Conservation (phyloP, 2,329 filamentous ascomycete genomes). For the Xylariales sp. region DNA sequence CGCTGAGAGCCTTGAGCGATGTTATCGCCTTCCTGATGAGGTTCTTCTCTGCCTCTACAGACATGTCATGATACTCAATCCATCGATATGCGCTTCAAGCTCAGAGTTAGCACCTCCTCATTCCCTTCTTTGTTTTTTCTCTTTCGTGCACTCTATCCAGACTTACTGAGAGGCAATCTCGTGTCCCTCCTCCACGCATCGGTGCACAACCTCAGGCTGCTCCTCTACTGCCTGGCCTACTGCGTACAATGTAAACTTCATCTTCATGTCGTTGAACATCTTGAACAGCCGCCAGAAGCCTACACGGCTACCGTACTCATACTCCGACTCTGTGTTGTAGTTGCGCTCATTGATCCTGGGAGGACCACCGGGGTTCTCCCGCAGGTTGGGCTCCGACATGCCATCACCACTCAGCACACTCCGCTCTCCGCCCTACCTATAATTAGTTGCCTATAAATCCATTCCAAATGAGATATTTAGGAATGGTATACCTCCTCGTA, state of each 20-base stretch:
- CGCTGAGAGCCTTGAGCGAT: constrained; percentile 35
- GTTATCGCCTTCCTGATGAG: constrained; percentile 39
- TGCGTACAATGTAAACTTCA: constrained; percentile 47
- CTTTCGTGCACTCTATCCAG: too few species aligned
- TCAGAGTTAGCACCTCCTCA: too few species aligned
- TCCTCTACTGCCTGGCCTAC: constrained; percentile 43
- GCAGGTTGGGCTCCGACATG: constrained; percentile 30
- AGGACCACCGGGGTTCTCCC: constrained; percentile 31
- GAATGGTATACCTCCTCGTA: constrained; percentile 33
- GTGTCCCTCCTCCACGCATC: constrained; percentile 43
- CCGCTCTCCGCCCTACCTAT: constrained; percentile 11
- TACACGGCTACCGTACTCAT: constrained; percentile 44
- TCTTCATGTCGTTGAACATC: constrained; percentile 41
- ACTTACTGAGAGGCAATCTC: constrained; percentile 40
- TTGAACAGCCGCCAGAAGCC: constrained; percentile 46
- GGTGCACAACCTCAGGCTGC: constrained; percentile 40
- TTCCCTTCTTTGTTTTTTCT: too few species aligned
- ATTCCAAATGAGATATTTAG: too few species aligned
- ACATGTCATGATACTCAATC: constrained; percentile 44
- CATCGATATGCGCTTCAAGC: constrained; percentile 36
- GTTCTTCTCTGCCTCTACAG: constrained; percentile 40
- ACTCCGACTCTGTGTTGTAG: constrained; percentile 44
- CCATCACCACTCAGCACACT: constrained; percentile 32
- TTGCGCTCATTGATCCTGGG: constrained; percentile 35
- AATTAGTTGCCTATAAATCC: neutral